phyloP scores from a whole-genome alignment of 768 basidiomycete species.

The Zangia roseola region DNA sequence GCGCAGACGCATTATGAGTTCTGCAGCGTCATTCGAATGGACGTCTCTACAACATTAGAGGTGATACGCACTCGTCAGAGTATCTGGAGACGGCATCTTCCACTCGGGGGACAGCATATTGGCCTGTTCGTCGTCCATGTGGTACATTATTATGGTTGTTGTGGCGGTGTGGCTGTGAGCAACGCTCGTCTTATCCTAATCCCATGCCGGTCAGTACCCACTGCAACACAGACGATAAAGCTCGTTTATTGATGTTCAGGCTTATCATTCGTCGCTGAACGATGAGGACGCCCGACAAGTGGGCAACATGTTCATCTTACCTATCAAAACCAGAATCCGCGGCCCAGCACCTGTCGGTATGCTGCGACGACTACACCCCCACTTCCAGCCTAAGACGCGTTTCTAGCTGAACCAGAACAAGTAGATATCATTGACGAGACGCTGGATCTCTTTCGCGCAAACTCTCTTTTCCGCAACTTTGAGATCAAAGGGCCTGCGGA shows the following conservation, averaged over 20 bases:
- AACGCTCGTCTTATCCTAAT: constrained; percentile 26
- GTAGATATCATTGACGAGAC: constrained; percentile 96
- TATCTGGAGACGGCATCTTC: constrained; percentile 63
- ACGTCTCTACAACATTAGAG: not conserved
- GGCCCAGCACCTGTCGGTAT: constrained; percentile 86
- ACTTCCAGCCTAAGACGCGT: constrained; percentile 12
- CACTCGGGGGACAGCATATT: constrained; percentile 47
- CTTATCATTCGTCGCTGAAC: constrained; percentile 94
- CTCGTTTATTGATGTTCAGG: constrained; percentile 45
- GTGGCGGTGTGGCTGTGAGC: constrained; percentile 20
- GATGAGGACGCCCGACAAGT: constrained; percentile 80
- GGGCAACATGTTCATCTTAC: constrained; percentile 87
- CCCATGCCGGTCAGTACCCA: constrained; percentile 54
- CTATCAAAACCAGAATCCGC: constrained; percentile 87
- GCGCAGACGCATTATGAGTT: constrained; percentile 77
- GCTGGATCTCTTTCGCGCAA: constrained; percentile 95
- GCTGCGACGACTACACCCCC: constrained; percentile 16
- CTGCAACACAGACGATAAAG: constrained; percentile 1
- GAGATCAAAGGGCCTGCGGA: constrained; percentile 99
- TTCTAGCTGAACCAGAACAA: constrained; percentile 69
- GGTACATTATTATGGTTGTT: constrained; percentile 25
- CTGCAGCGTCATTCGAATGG: constrained; percentile 36
- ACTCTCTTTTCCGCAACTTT: constrained; percentile 98
- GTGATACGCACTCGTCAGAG: constrained; percentile 65
- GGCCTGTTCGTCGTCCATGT: constrained; percentile 37